A percentile compares a stretch with the other conserved stretches of the same genome.
These are phyloP conservation scores for Poa annua DNA, from an alignment of 176 grass and related monocot species.

Conservation along the genomic window DNA sequence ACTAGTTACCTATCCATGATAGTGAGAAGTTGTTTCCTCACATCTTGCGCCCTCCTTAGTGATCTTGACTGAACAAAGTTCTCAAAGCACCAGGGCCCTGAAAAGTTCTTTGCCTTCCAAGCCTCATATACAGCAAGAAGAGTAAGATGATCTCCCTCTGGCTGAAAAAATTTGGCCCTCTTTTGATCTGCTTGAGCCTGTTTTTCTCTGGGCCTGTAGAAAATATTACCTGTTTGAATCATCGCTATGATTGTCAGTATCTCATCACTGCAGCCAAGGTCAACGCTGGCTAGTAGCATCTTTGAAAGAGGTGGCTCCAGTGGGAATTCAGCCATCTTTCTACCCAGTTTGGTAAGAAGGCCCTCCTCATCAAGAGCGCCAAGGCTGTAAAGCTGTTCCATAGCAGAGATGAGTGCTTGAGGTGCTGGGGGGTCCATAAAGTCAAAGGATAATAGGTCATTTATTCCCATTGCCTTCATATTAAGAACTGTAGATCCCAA, in stretches of 20 bases:
- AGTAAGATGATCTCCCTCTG: constrained; percentile 93
- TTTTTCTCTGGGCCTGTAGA: constrained; percentile 94
- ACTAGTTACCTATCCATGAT: constrained; percentile 88
- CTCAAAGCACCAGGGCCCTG: constrained; percentile 97
- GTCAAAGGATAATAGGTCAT: constrained; percentile 91
- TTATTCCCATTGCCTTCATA: constrained; percentile 99
- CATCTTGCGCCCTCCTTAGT: constrained; percentile 86
- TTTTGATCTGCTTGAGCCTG: constrained; percentile 95
- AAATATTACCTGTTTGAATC: constrained; percentile 96
- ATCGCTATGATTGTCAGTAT: constrained; percentile 97
- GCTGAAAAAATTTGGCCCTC: constrained; percentile 91
- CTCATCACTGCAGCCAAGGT: constrained; percentile 91
- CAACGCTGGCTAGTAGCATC: constrained; percentile 90
- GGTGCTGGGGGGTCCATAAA: constrained; percentile 97
- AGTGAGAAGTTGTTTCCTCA: constrained; percentile 90
- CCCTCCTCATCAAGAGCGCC: constrained; percentile 92
- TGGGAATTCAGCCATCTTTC: constrained; percentile 99
- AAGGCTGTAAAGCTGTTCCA: constrained; percentile 93
- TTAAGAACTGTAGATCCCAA: constrained; percentile 76
- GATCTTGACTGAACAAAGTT: constrained; percentile 94
- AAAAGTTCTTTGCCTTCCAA: constrained; percentile 97
- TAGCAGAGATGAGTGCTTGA: constrained; percentile 88
- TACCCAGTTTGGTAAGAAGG: constrained; percentile 84
- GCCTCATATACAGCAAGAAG: constrained; percentile 96
- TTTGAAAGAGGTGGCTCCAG: constrained; percentile 87